Evolutionary conservation across 352 stramenopile species (phyloP).

Genomic region (Phytophthora chlamydospora): DNA sequence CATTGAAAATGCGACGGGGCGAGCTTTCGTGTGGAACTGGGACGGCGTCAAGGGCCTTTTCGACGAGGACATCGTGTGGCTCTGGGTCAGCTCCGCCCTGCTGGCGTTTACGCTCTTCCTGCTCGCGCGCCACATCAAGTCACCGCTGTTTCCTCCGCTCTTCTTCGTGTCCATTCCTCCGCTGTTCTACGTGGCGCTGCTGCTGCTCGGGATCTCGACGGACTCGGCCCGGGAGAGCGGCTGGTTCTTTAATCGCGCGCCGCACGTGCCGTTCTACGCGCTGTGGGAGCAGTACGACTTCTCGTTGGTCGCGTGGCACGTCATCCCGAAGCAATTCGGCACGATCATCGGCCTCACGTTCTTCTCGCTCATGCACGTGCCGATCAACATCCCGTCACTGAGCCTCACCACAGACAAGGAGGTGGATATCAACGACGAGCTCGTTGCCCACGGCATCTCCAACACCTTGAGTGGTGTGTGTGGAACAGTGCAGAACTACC

Average conservation of each 20-base stretch:
- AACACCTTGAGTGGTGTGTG: slow-evolving; percentile 88
- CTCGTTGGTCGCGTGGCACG: slow-evolving; percentile 61
- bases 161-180: slow-evolving; percentile 85
- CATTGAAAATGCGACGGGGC: slow-evolving; percentile 85
- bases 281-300: slow-evolving; percentile 83
- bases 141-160: slow-evolving; percentile 74
- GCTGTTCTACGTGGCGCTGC: slow-evolving; percentile 75
- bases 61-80: slow-evolving; percentile 56
- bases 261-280: slow-evolving; percentile 73
- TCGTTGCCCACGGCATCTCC: slow-evolving; percentile 92
- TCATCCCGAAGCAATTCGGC: slow-evolving; percentile 76
- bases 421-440: slow-evolving; percentile 93
- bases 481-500: slow-evolving; percentile 92
- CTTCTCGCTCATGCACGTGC: slow-evolving; percentile 96
- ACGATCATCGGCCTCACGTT: slow-evolving; percentile 89
- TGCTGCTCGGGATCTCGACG: slow-evolving; percentile 52
- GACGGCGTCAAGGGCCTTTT: slow-evolving; percentile 59
- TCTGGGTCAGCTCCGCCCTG: slow-evolving; percentile 70
- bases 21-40: slow-evolving; percentile 65
- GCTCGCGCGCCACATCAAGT: slow-evolving; percentile 57
- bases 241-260: slow-evolving; percentile 81
- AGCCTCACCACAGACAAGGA: slow-evolving; percentile 86
- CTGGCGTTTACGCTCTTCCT: slow-evolving; percentile 60
- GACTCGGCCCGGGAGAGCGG: slow-evolving; percentile 65
- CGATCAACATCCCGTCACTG: slow-evolving; percentile 94